Base-by-base conservation (phyloP, 495 filamentous ascomycete genomes). In the Glonium stellatum region DNA sequence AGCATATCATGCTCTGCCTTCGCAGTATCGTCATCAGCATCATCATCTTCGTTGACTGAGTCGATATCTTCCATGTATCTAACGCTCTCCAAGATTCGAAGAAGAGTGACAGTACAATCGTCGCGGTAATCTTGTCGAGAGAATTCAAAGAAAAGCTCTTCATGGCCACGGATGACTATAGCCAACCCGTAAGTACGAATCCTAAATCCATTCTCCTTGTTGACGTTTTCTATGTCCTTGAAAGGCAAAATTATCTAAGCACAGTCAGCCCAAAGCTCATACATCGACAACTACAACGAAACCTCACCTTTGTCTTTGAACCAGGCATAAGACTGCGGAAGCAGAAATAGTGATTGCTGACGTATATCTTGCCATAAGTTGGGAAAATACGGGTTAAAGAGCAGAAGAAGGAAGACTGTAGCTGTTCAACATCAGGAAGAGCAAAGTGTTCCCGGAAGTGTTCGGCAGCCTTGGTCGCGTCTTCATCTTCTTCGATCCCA, bases 141-240 rank as follows among this genome's bases (percentile, higher is more conserved):
- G 70, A 98, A 97, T 68, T 98, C 93, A 70, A 98, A 97, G 72
- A 98, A 97, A 1, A 98, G 74, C 69, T 98, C 95, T 70, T 97
- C 93, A 64, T 97, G 92, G 9, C 92, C 93, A 35, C 87, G 84
- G 54, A 98, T 91, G 5, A 95, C 87, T 21, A 98, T 80, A 6
- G 96, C 92, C 54, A 98, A 78, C 11, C 91, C 93, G 5, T 90
- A 88, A 61, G 95, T 97, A 5, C 90, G 90, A 70, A 95, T 88
- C 19, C 91, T 82, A 68, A 95, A 97, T 0, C 93, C 95, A 68
- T 92, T 96, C 73, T 97, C 92, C 68, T 95, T 96, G 59, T 91
- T 86, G 21, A 92, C 88, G 59, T 92, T 97, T 72, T 97, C 90
- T 54, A 97, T 85, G 66, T 97, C 91, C 65, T 86, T 92, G 34